Conservation (phyloP, 2,329 filamentous ascomycete species). For the Verticillium zaregamsianum region DNA sequence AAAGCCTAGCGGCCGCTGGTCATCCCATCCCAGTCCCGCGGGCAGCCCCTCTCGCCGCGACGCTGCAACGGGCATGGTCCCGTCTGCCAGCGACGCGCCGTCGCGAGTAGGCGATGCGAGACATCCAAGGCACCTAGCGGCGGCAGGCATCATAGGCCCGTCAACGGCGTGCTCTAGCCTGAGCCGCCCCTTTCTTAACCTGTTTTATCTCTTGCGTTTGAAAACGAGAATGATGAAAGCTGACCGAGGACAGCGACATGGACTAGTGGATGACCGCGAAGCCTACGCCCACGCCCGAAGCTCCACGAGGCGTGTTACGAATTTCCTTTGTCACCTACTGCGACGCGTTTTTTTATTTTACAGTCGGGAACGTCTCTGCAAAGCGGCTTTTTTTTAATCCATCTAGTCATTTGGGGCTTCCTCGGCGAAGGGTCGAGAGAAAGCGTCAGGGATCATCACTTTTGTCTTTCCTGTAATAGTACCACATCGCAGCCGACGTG, state of each 20-base stretch:
- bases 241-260: background rate
- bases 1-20: background rate
- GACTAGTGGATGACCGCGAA: background rate
- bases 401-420: too few relatives aligned
- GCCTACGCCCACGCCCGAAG: background rate
- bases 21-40: background rate
- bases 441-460: too few relatives aligned
- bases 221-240: background rate
- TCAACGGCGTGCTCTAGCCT: background rate
- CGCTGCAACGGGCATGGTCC: background rate
- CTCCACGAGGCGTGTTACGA: background rate
- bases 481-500: too few relatives aligned
- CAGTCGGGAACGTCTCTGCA: too few relatives aligned
- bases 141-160: background rate
- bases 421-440: too few relatives aligned
- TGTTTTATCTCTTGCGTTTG: background rate
- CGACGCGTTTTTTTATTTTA: too few relatives aligned
- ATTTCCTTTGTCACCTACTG: background rate
- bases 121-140: background rate
- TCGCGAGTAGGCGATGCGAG: background rate
- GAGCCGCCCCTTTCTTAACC: background rate
- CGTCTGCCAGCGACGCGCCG: background rate
- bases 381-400: too few relatives aligned
- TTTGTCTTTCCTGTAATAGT: too few relatives aligned
- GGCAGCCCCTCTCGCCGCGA: background rate